These are phyloP conservation scores for Puccinia polysora DNA, from an alignment of 1,284 basidiomycete species.

Conservation along the genomic window DNA sequence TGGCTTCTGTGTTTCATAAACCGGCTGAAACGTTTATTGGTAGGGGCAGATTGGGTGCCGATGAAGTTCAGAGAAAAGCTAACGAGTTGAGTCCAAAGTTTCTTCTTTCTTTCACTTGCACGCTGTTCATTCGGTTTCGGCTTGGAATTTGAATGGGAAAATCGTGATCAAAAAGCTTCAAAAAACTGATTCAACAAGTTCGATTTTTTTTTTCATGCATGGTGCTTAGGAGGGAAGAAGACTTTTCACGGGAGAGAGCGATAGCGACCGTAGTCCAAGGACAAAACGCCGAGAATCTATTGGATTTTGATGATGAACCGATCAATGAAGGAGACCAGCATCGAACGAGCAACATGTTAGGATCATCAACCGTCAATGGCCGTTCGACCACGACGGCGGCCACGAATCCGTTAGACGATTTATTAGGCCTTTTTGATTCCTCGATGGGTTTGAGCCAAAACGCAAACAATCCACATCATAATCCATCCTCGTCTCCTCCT, in stretches of 20 bases:
- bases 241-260: constrained; percentile 67
- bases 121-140: too few relatives aligned
- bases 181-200: background rate
- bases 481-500: background rate
- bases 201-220: background rate
- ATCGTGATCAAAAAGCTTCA: too few relatives aligned
- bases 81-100: constrained; percentile 56
- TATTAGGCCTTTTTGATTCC: constrained; percentile 32
- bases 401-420: constrained; percentile 37
- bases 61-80: constrained; percentile 68
- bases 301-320: constrained; percentile 36
- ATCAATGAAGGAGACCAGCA: constrained; percentile 24
- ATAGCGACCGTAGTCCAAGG: constrained; percentile 81
- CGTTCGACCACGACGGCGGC: background rate
- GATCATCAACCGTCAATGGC: too few relatives aligned
- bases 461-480: background rate
- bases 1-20: constrained; percentile 38
- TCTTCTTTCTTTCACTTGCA: background rate
- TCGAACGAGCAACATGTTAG: too few relatives aligned
- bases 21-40: constrained; percentile 68
- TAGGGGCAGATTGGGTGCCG: constrained; percentile 74
- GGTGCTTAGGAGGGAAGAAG: constrained; percentile 58
- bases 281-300: constrained; percentile 77
- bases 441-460: background rate
- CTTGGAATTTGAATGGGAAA: too few relatives aligned